Evolutionary conservation across 2,329 filamentous ascomycete species (phyloP).

Genomic region (Ophiocordyceps camponoti-floridani): DNA sequence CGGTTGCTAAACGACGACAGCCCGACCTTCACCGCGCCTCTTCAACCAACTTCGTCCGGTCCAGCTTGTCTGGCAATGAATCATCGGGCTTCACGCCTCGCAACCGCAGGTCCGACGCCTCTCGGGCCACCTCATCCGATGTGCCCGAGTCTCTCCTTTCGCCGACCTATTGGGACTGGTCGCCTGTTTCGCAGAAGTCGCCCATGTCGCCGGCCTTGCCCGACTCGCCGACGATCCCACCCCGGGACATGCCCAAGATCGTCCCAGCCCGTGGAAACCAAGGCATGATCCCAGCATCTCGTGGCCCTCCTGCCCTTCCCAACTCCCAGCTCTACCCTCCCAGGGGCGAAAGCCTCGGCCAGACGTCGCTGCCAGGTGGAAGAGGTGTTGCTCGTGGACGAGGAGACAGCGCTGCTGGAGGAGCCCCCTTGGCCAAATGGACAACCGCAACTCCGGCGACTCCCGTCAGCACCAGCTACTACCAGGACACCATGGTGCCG

Average conservation of each 20-base stretch:
- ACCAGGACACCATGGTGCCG: background rate
- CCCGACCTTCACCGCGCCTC: background rate
- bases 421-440: background rate
- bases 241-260: background rate
- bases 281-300: background rate
- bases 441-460: background rate
- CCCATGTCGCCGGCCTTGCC: background rate
- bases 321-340: background rate
- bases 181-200: background rate
- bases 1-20: background rate
- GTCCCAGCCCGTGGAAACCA: background rate
- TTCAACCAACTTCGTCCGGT: background rate
- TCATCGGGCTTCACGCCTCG: background rate
- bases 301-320: background rate
- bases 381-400: too few species aligned
- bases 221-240: slow-evolving; percentile 2
- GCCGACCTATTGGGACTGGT: too few species aligned
- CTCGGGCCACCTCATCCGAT: background rate
- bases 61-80: background rate
- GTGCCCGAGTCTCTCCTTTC: background rate
- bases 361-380: too few species aligned
- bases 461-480: background rate
- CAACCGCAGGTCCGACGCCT: background rate
- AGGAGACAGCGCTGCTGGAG: background rate
- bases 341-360: background rate